Conservation (phyloP, 345 rosid species). For the Linum trigynum region DNA sequence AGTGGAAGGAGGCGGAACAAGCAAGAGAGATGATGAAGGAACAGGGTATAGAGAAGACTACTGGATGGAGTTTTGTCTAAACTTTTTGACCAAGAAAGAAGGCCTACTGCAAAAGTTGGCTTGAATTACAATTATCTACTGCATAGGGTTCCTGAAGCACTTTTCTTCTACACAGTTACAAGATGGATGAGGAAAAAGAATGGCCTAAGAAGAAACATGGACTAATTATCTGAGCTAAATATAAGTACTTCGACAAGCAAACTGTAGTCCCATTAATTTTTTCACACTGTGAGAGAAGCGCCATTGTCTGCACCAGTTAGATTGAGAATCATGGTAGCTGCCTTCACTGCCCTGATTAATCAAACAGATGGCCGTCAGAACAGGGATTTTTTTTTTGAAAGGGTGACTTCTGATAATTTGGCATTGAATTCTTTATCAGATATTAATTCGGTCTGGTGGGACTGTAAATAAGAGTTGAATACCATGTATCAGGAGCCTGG, state of each 20-base stretch:
- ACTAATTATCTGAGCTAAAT: no score
- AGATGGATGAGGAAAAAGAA: no score
- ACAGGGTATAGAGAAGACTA: conserved; percentile 39
- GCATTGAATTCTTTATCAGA: neutral
- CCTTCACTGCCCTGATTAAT: conserved; percentile 70
- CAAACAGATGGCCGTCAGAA: neutral
- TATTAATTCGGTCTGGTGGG: neutral
- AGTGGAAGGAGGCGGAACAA: conserved; percentile 49
- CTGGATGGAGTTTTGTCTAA: conserved; percentile 46
- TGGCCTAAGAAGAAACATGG: no score
- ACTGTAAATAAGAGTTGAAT: conserved; percentile 7
- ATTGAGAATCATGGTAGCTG: conserved; percentile 77
- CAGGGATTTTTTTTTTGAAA: no score
- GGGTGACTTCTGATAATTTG: neutral
- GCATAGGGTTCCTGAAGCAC: no score
- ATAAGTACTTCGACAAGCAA: no score
- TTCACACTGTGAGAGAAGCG: conserved; percentile 72
- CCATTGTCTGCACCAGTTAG: conserved; percentile 86
- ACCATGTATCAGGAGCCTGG: conserved; percentile 92
- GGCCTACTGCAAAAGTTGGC: no score
- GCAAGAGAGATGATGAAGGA: conserved; percentile 46
- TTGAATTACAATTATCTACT: no score
- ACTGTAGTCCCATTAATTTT: neutral
- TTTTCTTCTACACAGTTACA: no score
- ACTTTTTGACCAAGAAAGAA: no score